Evolutionary conservation across 2,329 filamentous ascomycete species (phyloP).

Genomic region (Aspergillus phoenicis): DNA sequence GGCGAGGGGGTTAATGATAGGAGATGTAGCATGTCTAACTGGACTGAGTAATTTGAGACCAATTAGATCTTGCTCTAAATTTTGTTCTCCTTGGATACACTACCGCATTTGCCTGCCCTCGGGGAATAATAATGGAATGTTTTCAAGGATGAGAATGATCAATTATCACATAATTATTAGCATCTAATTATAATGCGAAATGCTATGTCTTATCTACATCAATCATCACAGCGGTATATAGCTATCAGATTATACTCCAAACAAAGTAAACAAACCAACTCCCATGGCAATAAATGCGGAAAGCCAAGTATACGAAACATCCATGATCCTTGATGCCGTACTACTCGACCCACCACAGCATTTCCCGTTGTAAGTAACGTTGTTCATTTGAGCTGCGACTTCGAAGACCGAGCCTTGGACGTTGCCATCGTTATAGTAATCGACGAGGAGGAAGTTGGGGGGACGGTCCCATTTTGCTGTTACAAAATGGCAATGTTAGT

Average conservation of each 20-base stretch:
- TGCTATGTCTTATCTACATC: too few relatives aligned
- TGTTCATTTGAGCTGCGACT: slow-evolving; percentile 70
- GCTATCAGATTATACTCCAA: neutral
- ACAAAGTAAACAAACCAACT: neutral
- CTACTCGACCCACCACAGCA: slow-evolving; percentile 38
- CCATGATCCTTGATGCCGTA: neutral
- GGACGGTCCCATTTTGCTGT: slow-evolving; percentile 63
- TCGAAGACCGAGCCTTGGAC: slow-evolving; percentile 75
- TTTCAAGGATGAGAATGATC: too few relatives aligned
- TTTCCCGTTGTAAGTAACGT: slow-evolving; percentile 65
- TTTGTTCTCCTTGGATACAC: too few relatives aligned
- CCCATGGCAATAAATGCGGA: neutral
- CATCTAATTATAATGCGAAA: too few relatives aligned
- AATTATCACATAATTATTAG: too few relatives aligned
- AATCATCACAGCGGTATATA: neutral
- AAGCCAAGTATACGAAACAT: neutral
- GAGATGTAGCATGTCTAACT: too few relatives aligned
- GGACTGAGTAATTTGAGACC: too few relatives aligned
- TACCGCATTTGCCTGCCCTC: too few relatives aligned
- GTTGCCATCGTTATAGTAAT: slow-evolving; percentile 77
- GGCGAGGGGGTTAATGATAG: too few relatives aligned
- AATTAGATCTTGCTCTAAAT: too few relatives aligned
- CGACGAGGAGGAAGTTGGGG: slow-evolving; percentile 79
- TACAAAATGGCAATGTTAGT: neutral
- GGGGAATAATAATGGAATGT: too few relatives aligned